Percentiles rank a stretch among this genome's conserved stretches.
Evolutionary conservation across 2,329 filamentous ascomycete species (phyloP).

Genomic region (Alternaria atra): DNA sequence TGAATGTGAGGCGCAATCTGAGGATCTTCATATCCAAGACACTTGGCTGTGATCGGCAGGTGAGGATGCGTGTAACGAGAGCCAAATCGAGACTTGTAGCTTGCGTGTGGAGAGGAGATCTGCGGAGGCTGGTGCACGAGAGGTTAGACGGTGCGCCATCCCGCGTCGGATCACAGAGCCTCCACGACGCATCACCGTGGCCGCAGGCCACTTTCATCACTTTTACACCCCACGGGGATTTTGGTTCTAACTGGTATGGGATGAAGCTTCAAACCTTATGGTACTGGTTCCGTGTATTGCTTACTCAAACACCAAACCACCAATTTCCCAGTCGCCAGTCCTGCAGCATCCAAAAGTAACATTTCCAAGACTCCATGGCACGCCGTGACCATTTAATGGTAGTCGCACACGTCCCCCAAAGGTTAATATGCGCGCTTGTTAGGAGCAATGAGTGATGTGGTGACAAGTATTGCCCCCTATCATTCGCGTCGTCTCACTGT

Average conservation of each 20-base stretch:
- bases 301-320: background rate
- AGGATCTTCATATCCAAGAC: slow-evolving; percentile 16
- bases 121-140: slow-evolving; percentile 9
- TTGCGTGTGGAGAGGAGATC: slow-evolving; percentile 8
- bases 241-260: background rate
- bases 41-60: slow-evolving; percentile 14
- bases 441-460: background rate
- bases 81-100: slow-evolving; percentile 6
- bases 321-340: background rate
- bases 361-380: slow-evolving; percentile 3
- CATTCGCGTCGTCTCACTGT: background rate
- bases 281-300: background rate
- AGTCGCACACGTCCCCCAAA: background rate
- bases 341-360: slow-evolving; percentile 4
- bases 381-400: background rate
- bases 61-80: slow-evolving; percentile 9
- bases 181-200: slow-evolving; percentile 7
- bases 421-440: background rate
- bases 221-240: background rate
- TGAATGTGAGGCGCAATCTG: slow-evolving; percentile 11
- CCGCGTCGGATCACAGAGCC: slow-evolving; percentile 11
- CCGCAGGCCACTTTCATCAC: background rate
- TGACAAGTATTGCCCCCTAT: background rate
- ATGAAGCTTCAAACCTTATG: slow-evolving; percentile 5
- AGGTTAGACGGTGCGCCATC: slow-evolving; percentile 13